Base-by-base conservation (phyloP, 2,329 filamentous ascomycete genomes). In the Aureobasidium uvarum region DNA sequence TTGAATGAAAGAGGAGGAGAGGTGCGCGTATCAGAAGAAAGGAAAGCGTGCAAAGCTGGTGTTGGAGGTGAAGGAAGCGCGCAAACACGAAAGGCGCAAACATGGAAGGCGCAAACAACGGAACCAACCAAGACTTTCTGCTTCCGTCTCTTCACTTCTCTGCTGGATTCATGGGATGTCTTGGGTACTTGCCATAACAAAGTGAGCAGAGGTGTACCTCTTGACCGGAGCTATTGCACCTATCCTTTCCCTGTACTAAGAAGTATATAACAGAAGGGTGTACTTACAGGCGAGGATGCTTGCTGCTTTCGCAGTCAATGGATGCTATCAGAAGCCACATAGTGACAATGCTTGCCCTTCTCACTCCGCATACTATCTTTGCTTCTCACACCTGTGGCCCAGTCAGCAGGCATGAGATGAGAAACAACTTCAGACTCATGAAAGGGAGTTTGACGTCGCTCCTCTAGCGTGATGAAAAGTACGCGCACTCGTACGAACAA, bases 21-120 rank as follows among this genome's bases (percentile, higher is more conserved):
- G 16, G 8, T 28, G 25, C 7, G 48, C 28, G 46, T 2, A 28
- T 6, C 13, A 11, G 14, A 31, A 50, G 14, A 31, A 28, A 16
- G 20, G 14, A 23, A 31, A 23, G 13, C 46, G 28, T 28, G 16
- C n/a, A 38, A 54, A 54, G 18, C n/a, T 38, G 51, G 11, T 54
- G n/a, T 23, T 20, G 31, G 10, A 36, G 11, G 51, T 54, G 51
- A 38, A 54, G 25, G 52, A 33, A 56, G 20, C 36, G 16, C 38
- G 52, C 52, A 43, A 56, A 56, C 36, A 43, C 20, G 36, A 5
- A 41, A 56, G 23, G 33, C 33, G 52, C 52, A 56, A 36, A 43
- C 33, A 8, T 2, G 48, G n/a, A 56, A 23, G 16, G 38, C 14
- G 14, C 14, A 41, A 11, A 18, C 10, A 18, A 28, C 25, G n/a